Conservation (phyloP, 305 asterid species). For the Rubia tinctorum region DNA sequence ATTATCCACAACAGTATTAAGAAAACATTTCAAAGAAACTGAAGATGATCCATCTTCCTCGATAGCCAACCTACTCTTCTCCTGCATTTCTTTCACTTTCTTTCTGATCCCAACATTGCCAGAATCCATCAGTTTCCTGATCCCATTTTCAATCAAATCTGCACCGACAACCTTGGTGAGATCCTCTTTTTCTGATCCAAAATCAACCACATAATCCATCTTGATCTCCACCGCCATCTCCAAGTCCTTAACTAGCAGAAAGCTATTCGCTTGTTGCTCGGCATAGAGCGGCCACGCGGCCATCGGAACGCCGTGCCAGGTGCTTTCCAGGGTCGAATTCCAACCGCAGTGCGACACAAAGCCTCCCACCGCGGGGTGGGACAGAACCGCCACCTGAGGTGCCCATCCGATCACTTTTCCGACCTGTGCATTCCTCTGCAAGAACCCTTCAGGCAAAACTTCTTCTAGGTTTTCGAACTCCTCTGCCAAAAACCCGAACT, state of each 20-base stretch:
- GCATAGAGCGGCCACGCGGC: not conserved
- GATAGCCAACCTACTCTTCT: not conserved
- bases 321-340: not conserved
- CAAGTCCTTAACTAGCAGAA: not conserved
- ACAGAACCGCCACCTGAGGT: not conserved
- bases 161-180: not conserved
- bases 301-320: not conserved
- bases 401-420: constrained; percentile 6
- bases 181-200: not conserved
- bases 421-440: not conserved
- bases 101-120: not conserved
- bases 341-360: constrained; percentile 6
- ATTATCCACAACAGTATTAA: not conserved
- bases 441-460: not conserved
- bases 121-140: not conserved
- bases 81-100: not conserved
- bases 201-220: not conserved
- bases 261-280: not conserved
- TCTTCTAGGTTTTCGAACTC: constrained; percentile 2
- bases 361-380: constrained; percentile 4
- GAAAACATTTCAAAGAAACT: not conserved
- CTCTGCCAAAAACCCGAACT: not conserved
- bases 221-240: not conserved
- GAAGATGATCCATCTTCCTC: not conserved
- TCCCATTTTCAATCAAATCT: not conserved